Percentiles rank a stretch among this genome's conserved stretches.
Evolutionary conservation across 768 basidiomycete species (phyloP).

Genomic region (Paxillus ammoniavirescens): DNA sequence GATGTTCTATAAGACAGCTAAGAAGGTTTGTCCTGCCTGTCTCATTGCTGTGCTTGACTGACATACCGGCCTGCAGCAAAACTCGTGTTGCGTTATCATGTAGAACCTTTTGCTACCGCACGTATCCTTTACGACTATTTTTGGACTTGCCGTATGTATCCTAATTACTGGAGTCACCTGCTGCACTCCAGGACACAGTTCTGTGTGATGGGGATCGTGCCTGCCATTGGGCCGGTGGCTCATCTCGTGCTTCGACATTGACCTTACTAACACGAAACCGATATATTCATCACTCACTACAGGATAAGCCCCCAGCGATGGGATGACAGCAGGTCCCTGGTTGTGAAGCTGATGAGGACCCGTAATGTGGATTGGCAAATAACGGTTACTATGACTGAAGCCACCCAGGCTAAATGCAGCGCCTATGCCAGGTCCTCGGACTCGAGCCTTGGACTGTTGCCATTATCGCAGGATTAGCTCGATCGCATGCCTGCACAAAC

Average conservation of each 20-base stretch:
- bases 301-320: no score
- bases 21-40: conserved; percentile 67
- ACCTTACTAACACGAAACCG: not conserved
- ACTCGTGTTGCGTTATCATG: conserved; percentile 91
- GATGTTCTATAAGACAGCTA: conserved; percentile 99
- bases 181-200: conserved; percentile 2
- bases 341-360: no score
- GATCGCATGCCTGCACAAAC: no score
- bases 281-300: no score
- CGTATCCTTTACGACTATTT: conserved; percentile 15
- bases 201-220: conserved; percentile 5
- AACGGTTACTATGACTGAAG: no score
- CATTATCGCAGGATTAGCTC: no score
- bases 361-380: no score
- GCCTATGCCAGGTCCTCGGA: no score
- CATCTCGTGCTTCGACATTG: not conserved
- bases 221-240: conserved; percentile 1
- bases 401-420: no score
- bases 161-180: conserved; percentile 9
- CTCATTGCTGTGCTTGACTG: conserved; percentile 3
- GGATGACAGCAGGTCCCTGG: no score
- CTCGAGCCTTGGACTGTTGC: no score
- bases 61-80: conserved; percentile 62
- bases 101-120: conserved; percentile 30
- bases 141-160: conserved; percentile 20